Conservation (phyloP, 208 protist species). For the Acanthamoeba healyi region DNA sequence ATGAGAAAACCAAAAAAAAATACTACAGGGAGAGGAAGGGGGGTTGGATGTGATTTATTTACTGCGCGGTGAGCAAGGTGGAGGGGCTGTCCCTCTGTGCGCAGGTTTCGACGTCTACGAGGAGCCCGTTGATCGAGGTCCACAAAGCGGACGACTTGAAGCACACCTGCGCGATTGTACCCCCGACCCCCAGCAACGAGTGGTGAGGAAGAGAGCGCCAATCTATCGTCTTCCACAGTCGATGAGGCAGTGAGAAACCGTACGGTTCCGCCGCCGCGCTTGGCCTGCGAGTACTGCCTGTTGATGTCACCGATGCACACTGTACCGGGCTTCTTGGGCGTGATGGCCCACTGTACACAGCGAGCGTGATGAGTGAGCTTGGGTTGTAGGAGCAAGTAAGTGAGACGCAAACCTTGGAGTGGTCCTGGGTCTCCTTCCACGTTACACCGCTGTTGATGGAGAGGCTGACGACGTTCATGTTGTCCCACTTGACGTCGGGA, state of each 20-base stretch:
- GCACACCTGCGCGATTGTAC: not conserved
- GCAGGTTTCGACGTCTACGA: not conserved
- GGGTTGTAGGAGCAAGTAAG: not conserved
- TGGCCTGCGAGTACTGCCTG: conserved; percentile 78
- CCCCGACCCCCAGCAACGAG: too few species aligned
- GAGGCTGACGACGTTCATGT: conserved; percentile 46
- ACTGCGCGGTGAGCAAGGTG: not conserved
- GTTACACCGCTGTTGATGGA: not conserved
- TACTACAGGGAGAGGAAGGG: too few species aligned
- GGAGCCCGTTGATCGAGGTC: not conserved
- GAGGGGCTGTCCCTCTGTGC: not conserved
- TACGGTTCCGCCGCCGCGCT: conserved; percentile 79
- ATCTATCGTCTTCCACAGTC: too few species aligned
- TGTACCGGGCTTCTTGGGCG: not conserved
- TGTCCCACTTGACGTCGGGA: conserved; percentile 52
- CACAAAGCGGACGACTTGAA: not conserved
- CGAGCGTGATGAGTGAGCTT: not conserved
- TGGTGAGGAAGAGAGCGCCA: too few species aligned
- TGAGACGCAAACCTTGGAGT: conserved; percentile 74
- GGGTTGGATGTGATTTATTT: too few species aligned
- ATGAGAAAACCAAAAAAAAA: too few species aligned
- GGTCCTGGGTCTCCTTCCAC: conserved; percentile 77
- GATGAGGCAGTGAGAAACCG: not conserved
- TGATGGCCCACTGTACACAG: not conserved
- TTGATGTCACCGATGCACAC: conserved; percentile 86